Evolutionary conservation across 768 basidiomycete species (phyloP).

Genomic region (Podaxis mareebaensis): DNA sequence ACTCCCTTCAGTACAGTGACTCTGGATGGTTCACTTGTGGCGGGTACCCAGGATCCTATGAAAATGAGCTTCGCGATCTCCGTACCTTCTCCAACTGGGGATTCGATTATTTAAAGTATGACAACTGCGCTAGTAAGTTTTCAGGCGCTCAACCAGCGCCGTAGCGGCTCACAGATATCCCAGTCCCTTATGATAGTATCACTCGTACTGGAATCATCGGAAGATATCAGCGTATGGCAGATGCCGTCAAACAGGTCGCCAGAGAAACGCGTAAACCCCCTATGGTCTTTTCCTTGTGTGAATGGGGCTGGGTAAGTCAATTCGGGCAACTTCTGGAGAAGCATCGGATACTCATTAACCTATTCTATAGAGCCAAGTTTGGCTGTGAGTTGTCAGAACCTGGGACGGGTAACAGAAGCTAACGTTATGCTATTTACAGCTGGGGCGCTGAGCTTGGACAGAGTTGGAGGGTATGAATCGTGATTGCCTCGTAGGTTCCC

Average conservation of each 20-base stretch:
- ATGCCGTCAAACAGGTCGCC: slow-evolving; percentile 54
- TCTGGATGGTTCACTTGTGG: slow-evolving; percentile 70
- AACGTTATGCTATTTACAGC: slow-evolving; percentile 20
- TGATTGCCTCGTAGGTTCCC: not conserved
- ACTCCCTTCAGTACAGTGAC: slow-evolving; percentile 53
- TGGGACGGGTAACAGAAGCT: slow-evolving; percentile 7
- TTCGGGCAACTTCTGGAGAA: slow-evolving; percentile 1
- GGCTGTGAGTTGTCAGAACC: slow-evolving; percentile 51
- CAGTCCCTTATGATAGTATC: slow-evolving; percentile 57
- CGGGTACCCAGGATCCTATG: slow-evolving; percentile 63
- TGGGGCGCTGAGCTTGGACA: slow-evolving; percentile 64
- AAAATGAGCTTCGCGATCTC: slow-evolving; percentile 54
- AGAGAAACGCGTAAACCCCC: slow-evolving; percentile 50
- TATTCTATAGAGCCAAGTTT: slow-evolving; percentile 50
- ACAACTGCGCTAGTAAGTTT: slow-evolving; percentile 56
- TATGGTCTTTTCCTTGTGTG: slow-evolving; percentile 60
- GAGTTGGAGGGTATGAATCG: slow-evolving; percentile 61
- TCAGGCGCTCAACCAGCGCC: slow-evolving; percentile 33
- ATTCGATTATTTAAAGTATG: slow-evolving; percentile 56
- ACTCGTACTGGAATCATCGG: slow-evolving; percentile 56
- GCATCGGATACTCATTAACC: slow-evolving; percentile 2
- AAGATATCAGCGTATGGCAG: slow-evolving; percentile 59
- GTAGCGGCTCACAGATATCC: not conserved
- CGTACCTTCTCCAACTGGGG: slow-evolving; percentile 47
- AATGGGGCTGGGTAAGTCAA: slow-evolving; percentile 64